phyloP scores from a whole-genome alignment of 495 filamentous ascomycete species.

The Aspergillus campestris region DNA sequence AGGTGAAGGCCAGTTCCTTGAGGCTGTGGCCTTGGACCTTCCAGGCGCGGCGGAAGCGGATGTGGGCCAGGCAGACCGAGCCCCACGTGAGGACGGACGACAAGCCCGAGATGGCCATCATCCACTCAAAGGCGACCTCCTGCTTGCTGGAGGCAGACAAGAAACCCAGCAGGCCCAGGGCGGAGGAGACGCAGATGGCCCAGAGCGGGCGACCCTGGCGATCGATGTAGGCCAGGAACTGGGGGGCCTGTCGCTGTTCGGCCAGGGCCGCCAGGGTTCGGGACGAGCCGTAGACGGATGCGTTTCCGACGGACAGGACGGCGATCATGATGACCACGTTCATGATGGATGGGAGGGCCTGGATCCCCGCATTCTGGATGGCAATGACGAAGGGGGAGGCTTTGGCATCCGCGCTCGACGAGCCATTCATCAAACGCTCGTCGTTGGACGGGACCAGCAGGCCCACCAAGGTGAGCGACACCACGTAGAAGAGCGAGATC shows the following conservation, averaged over 20 bases:
- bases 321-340: slow-evolving; percentile 86
- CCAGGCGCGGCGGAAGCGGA: slow-evolving; percentile 86
- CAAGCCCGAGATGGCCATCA: slow-evolving; percentile 81
- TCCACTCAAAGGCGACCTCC: slow-evolving; percentile 68
- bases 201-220: slow-evolving; percentile 72
- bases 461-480: slow-evolving; percentile 65
- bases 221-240: slow-evolving; percentile 72
- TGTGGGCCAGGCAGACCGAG: slow-evolving; percentile 79
- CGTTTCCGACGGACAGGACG: slow-evolving; percentile 81
- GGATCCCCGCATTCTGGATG: slow-evolving; percentile 71
- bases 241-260: slow-evolving; percentile 75
- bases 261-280: slow-evolving; percentile 80
- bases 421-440: slow-evolving; percentile 44
- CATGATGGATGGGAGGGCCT: slow-evolving; percentile 71
- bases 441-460: slow-evolving; percentile 67
- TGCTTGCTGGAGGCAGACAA: slow-evolving; percentile 60
- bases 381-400: slow-evolving; percentile 89
- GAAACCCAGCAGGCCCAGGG: slow-evolving; percentile 69
- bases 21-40: slow-evolving; percentile 56
- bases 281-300: slow-evolving; percentile 77
- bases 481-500: slow-evolving; percentile 80
- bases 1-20: slow-evolving; percentile 69
- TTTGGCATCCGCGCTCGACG: slow-evolving; percentile 51
- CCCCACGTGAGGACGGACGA: slow-evolving; percentile 92
- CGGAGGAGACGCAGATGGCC: slow-evolving; percentile 59